A percentile compares a stretch with the other conserved stretches of the same genome.
phyloP scores from a whole-genome alignment of 176 grass and related monocot species.

The Musa itinerans region DNA sequence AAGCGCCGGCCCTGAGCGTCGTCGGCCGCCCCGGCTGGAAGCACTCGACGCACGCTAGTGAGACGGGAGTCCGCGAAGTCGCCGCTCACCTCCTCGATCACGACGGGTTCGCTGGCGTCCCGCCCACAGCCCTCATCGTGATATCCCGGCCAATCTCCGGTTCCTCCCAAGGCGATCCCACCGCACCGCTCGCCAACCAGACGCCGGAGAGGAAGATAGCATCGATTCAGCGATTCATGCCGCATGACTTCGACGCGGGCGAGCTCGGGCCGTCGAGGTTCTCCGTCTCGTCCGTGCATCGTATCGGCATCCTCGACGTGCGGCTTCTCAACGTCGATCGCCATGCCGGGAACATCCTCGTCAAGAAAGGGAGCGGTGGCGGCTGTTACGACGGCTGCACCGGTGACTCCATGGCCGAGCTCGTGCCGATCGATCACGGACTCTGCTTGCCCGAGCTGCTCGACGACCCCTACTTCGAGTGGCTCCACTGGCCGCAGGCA shows the following conservation, averaged over 20 bases:
- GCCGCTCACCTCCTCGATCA: conserved; percentile 90
- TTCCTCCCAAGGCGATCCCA: background rate
- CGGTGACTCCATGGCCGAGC: conserved; percentile 29
- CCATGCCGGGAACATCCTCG: conserved; percentile 93
- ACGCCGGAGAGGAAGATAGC: conserved; percentile 17
- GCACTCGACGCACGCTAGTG: conserved; percentile 13
- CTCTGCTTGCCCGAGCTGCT: conserved; percentile 83
- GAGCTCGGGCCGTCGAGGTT: conserved; percentile 83
- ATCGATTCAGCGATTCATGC: conserved; percentile 73
- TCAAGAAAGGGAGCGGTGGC: conserved; percentile 32
- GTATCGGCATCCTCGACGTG: conserved; percentile 81
- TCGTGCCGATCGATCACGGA: conserved; percentile 88
- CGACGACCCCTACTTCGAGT: conserved; percentile 92
- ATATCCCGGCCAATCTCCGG: conserved; percentile 37
- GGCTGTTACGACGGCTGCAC: background rate
- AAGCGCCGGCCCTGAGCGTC: background rate
- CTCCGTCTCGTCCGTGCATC: conserved; percentile 62
- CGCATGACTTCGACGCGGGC: conserved; percentile 73
- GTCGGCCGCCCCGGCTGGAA: background rate
- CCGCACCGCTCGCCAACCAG: background rate
- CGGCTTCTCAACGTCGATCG: conserved; percentile 93
- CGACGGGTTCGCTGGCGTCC: conserved; percentile 59
- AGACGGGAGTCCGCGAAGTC: conserved; percentile 61
- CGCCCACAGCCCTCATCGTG: conserved; percentile 58
- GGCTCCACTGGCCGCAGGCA: conserved; percentile 92